phyloP scores from a whole-genome alignment of 1,284 basidiomycete species.

The Tilletia indica region DNA sequence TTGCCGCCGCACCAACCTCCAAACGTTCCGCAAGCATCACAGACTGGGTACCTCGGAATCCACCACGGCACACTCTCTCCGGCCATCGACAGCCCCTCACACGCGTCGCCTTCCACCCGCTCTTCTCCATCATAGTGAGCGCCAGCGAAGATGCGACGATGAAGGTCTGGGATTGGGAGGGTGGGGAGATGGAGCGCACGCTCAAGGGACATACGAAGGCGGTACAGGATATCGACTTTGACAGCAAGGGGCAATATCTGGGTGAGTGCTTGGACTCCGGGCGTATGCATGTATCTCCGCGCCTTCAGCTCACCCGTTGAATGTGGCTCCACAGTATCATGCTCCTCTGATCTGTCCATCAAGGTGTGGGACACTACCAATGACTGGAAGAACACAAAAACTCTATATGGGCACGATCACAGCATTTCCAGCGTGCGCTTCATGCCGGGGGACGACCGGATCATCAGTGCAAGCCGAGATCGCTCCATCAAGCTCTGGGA shows the following conservation, averaged over 20 bases:
- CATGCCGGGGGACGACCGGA: conserved; percentile 75
- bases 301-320: background rate
- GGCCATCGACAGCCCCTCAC: conserved; percentile 78
- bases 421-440: conserved; percentile 80
- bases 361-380: conserved; percentile 87
- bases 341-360: conserved; percentile 83
- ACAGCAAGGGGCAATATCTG: conserved; percentile 75
- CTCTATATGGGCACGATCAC: conserved; percentile 85
- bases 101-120: conserved; percentile 79
- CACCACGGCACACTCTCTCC: conserved; percentile 73
- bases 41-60: conserved; percentile 80
- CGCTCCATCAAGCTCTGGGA: conserved; percentile 83
- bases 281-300: background rate
- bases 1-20: conserved; percentile 63
- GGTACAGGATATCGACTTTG: conserved; percentile 82
- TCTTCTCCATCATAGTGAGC: conserved; percentile 76
- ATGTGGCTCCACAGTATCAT: conserved; percentile 65
- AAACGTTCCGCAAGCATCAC: conserved; percentile 67
- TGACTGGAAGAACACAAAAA: conserved; percentile 83
- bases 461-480: conserved; percentile 82
- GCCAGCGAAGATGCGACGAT: conserved; percentile 83
- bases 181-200: conserved; percentile 84
- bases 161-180: conserved; percentile 95
- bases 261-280: conserved; percentile 62
- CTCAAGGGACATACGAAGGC: conserved; percentile 88